Percentiles rank a stretch among this genome's conserved stretches.
These are phyloP conservation scores for Phytophthora lateralis DNA, from an alignment of 352 stramenopile species.

Conservation along the genomic window DNA sequence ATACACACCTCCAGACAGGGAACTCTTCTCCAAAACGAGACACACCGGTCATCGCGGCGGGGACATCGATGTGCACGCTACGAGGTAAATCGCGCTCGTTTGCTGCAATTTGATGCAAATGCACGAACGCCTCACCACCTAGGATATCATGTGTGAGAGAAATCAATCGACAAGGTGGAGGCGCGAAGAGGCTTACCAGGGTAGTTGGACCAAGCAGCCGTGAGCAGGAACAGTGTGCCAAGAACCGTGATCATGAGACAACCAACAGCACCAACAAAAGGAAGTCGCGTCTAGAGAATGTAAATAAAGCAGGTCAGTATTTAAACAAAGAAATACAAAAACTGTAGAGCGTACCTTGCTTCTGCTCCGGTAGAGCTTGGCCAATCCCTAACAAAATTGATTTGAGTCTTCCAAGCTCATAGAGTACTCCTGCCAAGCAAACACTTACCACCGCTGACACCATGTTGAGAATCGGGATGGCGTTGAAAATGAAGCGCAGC, in stretches of 20 bases:
- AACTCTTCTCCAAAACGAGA: slow-evolving; percentile 89
- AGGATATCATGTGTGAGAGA: slow-evolving; percentile 9
- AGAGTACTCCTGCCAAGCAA: not conserved
- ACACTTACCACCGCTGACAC: slow-evolving; percentile 84
- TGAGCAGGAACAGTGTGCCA: slow-evolving; percentile 62
- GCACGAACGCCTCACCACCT: slow-evolving; percentile 74
- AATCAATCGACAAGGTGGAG: not conserved
- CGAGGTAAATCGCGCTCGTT: slow-evolving; percentile 37
- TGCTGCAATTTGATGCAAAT: slow-evolving; percentile 55
- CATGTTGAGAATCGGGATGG: slow-evolving; percentile 96
- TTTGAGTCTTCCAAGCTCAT: not conserved
- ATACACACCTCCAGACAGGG: slow-evolving; percentile 62
- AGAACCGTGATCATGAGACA: slow-evolving; percentile 55
- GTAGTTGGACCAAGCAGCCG: slow-evolving; percentile 92
- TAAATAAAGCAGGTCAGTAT: not conserved
- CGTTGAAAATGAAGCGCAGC: slow-evolving; percentile 97
- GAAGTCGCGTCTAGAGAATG: slow-evolving; percentile 45
- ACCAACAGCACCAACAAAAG: slow-evolving; percentile 53
- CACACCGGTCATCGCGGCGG: slow-evolving; percentile 95
- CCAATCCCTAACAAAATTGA: slow-evolving; percentile 45
- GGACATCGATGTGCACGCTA: slow-evolving; percentile 92
- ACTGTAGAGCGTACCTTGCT: slow-evolving; percentile 47
- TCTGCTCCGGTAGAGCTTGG: slow-evolving; percentile 71
- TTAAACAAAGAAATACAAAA: not conserved
- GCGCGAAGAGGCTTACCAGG: slow-evolving; percentile 59